phyloP scores from a whole-genome alignment of 176 grass and related monocot genomes.

The Bothriochloa decipiens region DNA sequence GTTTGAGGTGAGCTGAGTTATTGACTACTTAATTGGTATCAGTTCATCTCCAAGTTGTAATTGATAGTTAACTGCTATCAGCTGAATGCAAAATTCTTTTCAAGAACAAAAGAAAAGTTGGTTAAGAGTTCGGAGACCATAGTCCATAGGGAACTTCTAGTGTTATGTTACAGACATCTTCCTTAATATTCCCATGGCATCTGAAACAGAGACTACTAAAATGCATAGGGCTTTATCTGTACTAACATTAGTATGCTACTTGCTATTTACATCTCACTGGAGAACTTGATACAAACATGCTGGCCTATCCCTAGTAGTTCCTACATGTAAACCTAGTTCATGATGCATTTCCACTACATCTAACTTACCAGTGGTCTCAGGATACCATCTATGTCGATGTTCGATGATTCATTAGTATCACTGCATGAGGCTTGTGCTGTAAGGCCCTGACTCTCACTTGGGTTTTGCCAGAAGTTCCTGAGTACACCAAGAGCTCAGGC shows the following conservation, averaged over 20 bases:
- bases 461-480: conserved; percentile 79
- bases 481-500: conserved; percentile 44
- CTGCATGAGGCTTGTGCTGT: conserved; percentile 44
- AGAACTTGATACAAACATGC: background rate
- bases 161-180: background rate
- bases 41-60: background rate
- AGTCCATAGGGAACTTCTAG: background rate
- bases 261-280: conserved; percentile 26
- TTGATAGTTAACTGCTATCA: background rate
- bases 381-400: conserved; percentile 40
- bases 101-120: conserved; percentile 16
- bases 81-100: conserved; percentile 3
- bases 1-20: conserved; percentile 12
- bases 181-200: background rate
- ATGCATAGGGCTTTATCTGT: background rate
- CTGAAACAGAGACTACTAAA: conserved; percentile 12
- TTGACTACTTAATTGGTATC: conserved; percentile 26
- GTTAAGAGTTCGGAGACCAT: conserved; percentile 19
- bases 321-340: conserved; percentile 30
- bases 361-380: conserved; percentile 34
- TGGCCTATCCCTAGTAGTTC: conserved; percentile 30
- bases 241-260: conserved; percentile 22
- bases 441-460: conserved; percentile 55
- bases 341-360: conserved; percentile 27
- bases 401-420: conserved; percentile 33